Evolutionary conservation across 2,329 filamentous ascomycete genomes (phyloP).

Genomic region (Apiospora malaysiana): DNA sequence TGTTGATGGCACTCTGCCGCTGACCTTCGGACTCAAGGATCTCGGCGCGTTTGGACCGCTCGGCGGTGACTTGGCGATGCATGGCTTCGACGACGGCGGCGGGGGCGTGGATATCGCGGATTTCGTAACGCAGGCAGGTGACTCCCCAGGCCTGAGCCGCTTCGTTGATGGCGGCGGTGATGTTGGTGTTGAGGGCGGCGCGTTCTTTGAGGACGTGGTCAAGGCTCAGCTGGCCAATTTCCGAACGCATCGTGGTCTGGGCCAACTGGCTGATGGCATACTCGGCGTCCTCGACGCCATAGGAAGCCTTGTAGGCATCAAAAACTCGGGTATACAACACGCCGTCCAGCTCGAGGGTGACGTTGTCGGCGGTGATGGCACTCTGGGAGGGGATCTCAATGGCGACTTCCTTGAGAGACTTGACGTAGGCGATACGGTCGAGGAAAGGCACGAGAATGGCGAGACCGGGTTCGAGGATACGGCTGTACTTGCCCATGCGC

Average conservation of each 20-base stretch:
- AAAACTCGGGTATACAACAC: conserved; percentile 96
- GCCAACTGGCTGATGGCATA: conserved; percentile 98
- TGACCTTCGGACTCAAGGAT: conserved; percentile 98
- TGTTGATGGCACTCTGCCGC: conserved; percentile 96
- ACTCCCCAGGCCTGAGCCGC: conserved; percentile 97
- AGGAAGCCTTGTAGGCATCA: conserved; percentile 98
- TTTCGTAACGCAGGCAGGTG: conserved; percentile 95
- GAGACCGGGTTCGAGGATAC: conserved; percentile 90
- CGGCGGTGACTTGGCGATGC: conserved; percentile 97
- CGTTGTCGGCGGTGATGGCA: conserved; percentile 98
- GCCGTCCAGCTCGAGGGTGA: conserved; percentile 94
- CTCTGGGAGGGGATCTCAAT: conserved; percentile 98
- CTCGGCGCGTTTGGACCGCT: conserved; percentile 96
- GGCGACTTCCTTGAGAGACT: conserved; percentile 93
- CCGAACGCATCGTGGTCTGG: conserved; percentile 98
- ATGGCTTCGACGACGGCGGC: conserved; percentile 94
- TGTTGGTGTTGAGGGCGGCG: conserved; percentile 94
- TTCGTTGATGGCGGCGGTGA: conserved; percentile 98
- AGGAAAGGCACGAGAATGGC: conserved; percentile 88
- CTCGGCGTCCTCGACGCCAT: conserved; percentile 97
- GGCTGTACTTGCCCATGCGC: conserved; percentile 97
- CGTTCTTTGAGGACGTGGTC: conserved; percentile 98
- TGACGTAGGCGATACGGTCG: conserved; percentile 97
- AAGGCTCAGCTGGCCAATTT: conserved; percentile 94
- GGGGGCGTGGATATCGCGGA: conserved; percentile 96